phyloP scores from a whole-genome alignment of 208 protist species.

The Leishmania tropica region DNA sequence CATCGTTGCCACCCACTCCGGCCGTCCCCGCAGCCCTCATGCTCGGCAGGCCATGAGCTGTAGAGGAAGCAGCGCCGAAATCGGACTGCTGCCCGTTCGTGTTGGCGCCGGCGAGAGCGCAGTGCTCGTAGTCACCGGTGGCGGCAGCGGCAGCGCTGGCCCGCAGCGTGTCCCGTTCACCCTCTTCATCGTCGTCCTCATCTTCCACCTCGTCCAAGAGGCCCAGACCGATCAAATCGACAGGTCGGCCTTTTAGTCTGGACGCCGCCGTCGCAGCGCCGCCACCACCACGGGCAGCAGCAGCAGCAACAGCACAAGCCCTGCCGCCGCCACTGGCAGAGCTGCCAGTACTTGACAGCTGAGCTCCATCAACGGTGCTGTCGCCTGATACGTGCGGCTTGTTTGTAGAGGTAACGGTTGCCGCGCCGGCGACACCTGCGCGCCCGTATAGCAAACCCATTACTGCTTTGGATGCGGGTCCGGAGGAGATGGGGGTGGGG shows the following conservation, averaged over 20 bases:
- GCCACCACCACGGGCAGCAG: neutral
- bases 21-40: neutral
- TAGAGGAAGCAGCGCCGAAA: neutral
- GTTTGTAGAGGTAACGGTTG: neutral
- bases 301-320: neutral
- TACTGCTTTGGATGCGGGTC: neutral
- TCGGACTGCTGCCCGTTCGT: neutral
- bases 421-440: neutral
- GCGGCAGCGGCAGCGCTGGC: too few relatives aligned
- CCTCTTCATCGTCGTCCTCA: conserved; percentile 32
- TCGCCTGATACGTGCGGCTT: neutral
- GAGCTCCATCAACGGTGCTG: neutral
- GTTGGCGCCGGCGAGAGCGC: neutral
- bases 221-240: conserved; percentile 25
- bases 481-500: neutral
- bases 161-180: conserved; percentile 2
- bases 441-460: neutral
- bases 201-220: conserved; percentile 34
- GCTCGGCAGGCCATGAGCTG: neutral
- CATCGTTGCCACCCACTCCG: neutral
- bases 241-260: neutral
- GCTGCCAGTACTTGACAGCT: neutral
- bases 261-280: neutral
- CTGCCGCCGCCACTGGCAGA: neutral
- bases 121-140: neutral